These are phyloP conservation scores for Amoebophrya sp. DNA, from an alignment of 169 alveolate species.

Conservation along the genomic window DNA sequence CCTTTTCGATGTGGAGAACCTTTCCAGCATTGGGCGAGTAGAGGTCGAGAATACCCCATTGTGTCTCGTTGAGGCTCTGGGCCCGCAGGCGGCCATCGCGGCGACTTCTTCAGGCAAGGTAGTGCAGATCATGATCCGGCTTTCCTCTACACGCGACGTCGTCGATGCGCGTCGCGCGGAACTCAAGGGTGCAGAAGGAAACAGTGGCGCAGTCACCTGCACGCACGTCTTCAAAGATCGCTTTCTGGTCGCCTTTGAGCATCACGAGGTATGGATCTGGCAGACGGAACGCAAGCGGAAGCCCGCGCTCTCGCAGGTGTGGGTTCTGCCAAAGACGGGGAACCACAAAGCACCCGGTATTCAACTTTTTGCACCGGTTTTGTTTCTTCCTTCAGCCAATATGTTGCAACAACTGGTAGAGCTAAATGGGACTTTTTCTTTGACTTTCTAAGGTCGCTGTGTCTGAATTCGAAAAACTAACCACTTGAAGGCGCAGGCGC, in stretches of 20 bases:
- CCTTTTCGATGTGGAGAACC: neutral
- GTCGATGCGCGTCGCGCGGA: constrained; percentile 12
- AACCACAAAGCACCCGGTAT: too few relatives aligned
- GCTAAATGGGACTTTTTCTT: too few relatives aligned
- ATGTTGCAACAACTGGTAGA: too few relatives aligned
- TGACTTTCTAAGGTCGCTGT: too few relatives aligned
- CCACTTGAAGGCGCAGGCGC: too few relatives aligned
- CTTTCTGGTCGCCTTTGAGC: neutral
- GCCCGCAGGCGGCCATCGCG: neutral
- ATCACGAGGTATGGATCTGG: neutral
- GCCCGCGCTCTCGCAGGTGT: neutral
- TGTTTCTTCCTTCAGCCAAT: too few relatives aligned
- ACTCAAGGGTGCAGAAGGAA: neutral
- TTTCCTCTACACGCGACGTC: neutral
- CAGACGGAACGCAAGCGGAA: neutral
- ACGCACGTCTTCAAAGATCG: neutral
- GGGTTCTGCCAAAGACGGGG: neutral
- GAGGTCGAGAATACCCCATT: neutral
- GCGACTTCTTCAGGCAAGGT: neutral
- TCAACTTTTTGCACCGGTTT: too few relatives aligned
- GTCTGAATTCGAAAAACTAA: too few relatives aligned
- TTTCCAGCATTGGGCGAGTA: neutral
- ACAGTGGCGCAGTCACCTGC: neutral
- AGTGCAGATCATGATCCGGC: constrained; percentile 25
- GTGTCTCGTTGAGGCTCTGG: neutral